Conservation (phyloP, 306 rosid species). For the Vicia villosa region DNA sequence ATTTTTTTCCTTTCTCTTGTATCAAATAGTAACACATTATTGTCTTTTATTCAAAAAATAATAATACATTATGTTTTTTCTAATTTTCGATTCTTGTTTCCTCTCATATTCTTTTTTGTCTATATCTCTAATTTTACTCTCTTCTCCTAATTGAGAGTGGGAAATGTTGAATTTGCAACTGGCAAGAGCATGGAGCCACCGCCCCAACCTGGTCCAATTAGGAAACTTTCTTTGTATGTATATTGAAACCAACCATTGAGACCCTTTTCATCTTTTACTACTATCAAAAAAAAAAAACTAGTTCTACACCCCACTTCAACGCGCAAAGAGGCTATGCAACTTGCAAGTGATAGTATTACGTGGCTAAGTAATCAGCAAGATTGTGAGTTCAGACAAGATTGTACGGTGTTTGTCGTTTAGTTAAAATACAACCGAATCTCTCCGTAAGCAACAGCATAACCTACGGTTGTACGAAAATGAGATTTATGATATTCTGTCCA, state of each 20-base stretch:
- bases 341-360: neutral
- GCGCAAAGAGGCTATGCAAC: neutral
- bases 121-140: neutral
- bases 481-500: neutral
- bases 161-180: slow-evolving; percentile 14
- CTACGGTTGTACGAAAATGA: slow-evolving; percentile 4
- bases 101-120: neutral
- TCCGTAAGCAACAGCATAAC: neutral
- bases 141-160: neutral
- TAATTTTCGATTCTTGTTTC: neutral
- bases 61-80: neutral
- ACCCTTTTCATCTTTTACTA: neutral
- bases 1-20: neutral
- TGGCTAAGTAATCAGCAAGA: neutral
- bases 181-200: neutral
- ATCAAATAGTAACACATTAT: too few relatives aligned
- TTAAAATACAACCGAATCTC: neutral
- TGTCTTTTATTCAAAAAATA: too few relatives aligned
- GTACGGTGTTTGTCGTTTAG: neutral
- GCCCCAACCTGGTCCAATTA: neutral
- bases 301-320: neutral
- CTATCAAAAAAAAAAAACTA: too few relatives aligned
- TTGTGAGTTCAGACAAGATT: neutral
- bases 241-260: too few relatives aligned
- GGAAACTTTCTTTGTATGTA: neutral